Base-by-base conservation (phyloP, 225 moss, liverwort and hornwort genomes). In the Straminergon stramineum region DNA sequence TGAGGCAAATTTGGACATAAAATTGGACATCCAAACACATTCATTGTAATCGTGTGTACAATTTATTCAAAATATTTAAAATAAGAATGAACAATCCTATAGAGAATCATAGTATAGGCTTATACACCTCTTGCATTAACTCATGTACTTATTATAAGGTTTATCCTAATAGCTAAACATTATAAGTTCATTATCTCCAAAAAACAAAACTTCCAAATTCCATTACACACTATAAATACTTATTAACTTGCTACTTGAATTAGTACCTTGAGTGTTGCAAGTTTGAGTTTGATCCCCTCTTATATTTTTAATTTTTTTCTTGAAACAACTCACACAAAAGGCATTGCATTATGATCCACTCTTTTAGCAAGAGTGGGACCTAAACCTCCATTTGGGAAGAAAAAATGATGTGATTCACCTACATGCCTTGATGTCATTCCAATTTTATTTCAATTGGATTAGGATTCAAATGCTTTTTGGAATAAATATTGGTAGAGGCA, bases 31-130 rank as follows among this genome's bases (percentile, higher is more conserved):
- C 6, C 17, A 30, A 30, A 45, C 4, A 65, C 17, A 32, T n/a
- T n/a, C 8, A 65, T 32, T 17, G 17, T 4, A 64, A 31, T 15
- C 10, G 28, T 17, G 0, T 3, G 30, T 48, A 48, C 11, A 31
- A 30, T 30, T 74, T 6, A 74, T 30, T 74, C 17, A 74, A 30
- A 48, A 17, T 10, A 75, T 30, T 48, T 45, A 17, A 48, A 75
- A 1, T 30, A 48, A 48, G 11, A 74, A 30, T 28, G 17, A 45
- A 0, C 11, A 48, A 31, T 75, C 11, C 4, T 7, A 7, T 6
- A 31, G 4, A 0, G 2, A 31, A 31, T 75, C 19, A 11, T 6
- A 15, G 7, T 0, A 0, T 18, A 48, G 7, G 0, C 51, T 31
- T 4, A 11, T 4, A 19, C 2, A 31, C 19, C 4, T 48, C 7